These are phyloP conservation scores for Schizothecium vesticola DNA, from an alignment of 495 filamentous ascomycete genomes.

Conservation along the genomic window DNA sequence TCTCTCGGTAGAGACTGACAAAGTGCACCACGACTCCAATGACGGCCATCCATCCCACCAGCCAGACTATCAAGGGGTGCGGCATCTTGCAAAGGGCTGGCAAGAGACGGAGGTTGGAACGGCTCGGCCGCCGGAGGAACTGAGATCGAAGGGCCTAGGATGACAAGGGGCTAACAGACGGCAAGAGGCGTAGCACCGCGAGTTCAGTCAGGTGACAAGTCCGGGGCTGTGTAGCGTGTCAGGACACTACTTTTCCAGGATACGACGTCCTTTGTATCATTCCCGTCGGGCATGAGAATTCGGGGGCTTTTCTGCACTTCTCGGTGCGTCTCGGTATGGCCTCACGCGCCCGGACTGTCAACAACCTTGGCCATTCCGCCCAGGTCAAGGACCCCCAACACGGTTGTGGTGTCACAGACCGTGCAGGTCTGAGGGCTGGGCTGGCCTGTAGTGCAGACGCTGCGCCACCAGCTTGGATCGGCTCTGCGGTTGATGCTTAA, in stretches of 20 bases:
- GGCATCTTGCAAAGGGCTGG: not conserved
- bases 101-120: not conserved
- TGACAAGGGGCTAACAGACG: not conserved
- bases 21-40: constrained; percentile 25
- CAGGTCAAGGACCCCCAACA: too few species aligned
- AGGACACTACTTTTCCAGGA: too few species aligned
- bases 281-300: not conserved
- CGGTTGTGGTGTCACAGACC: not conserved
- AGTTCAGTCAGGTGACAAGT: not conserved
- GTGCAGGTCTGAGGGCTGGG: not conserved
- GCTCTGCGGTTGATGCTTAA: not conserved
- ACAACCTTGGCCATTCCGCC: not conserved
- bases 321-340: not conserved
- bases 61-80: constrained; percentile 17
- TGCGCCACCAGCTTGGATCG: not conserved
- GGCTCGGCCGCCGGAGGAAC: not conserved
- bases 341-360: not conserved
- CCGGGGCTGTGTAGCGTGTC: too few species aligned
- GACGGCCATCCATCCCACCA: constrained; percentile 21
- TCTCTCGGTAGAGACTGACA: constrained; percentile 25
- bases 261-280: not conserved
- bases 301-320: not conserved
- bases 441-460: not conserved
- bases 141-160: not conserved
- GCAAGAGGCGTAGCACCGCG: not conserved